Base-by-base conservation (phyloP, 305 asterid species). In the Plantago coronopus region DNA sequence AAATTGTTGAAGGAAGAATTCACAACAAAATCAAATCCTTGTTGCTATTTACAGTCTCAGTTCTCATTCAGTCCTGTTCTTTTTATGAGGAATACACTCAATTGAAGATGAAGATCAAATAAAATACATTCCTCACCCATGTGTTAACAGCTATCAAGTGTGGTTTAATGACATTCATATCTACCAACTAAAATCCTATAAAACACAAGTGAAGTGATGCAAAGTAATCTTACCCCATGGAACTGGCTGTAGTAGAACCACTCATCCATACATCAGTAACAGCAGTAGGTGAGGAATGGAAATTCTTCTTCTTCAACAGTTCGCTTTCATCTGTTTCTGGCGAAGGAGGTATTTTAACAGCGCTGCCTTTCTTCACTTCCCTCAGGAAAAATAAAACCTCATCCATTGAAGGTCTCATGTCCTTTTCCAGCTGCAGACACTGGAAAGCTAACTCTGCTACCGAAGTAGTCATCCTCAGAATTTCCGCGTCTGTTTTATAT, bases 401-500 rank as follows among this genome's bases (percentile, higher is more conserved):
- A 16, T 76, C 85, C 94, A 89, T 89, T 3, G 78, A 58, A 13
- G 97, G 97, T 69, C 97, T 82, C 89, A 79, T 11, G 1, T 89
- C 94, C 73, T 78, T 81, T n/a, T 84, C 87, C n/a, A 65, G 79
- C 70, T 86, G 95, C 81, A 89, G 45, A 65, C 95, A 89, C 27
- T 72, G 68, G 38, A 86, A 86, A 16, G 95, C 95, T 61, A 89
- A 62, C 80, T 84, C 89, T 5, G 94, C 94, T 15, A 83, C 85
- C 10, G 83, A 76, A 19, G 80, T 84, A 15, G 81, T 74, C 97
- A 81, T 89, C 72, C 81, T 84, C 34, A 65, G 65, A 3, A 78
- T 78, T 59, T 80, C 86, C 3, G 70, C 54, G 57, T 89, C 78
- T 0, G 79, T 48, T 23, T 70, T 76, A 51, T 75, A 79, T 12